phyloP scores from a whole-genome alignment of 129 eudicot genomes.

The Flaveria robusta region DNA sequence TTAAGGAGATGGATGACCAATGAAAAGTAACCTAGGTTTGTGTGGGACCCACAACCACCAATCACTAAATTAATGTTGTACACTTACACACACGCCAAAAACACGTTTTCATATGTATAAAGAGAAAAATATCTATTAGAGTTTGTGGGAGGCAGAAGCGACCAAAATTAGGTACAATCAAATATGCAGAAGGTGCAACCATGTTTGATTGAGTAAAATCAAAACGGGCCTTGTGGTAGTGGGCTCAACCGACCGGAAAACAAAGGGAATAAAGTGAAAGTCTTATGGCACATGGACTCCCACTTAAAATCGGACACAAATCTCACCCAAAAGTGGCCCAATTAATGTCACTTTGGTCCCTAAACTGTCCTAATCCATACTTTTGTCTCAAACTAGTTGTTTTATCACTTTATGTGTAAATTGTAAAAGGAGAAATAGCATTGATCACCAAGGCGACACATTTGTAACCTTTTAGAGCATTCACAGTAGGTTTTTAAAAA shows the following conservation, averaged over 20 bases:
- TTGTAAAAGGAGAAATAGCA: no score
- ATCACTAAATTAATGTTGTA: background rate
- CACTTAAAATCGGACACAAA: conserved; percentile 33
- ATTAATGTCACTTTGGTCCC: conserved; percentile 14
- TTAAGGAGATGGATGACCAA: no score
- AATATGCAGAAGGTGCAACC: conserved; percentile 13
- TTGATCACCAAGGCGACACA: no score
- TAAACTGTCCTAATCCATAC: background rate
- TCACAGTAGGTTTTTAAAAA: no score
- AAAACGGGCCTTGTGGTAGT: conserved; percentile 32
- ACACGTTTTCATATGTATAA: background rate
- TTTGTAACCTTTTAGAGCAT: no score
- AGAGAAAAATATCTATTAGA: no score
- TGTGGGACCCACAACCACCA: background rate
- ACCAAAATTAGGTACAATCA: conserved; percentile 18
- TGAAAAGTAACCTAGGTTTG: background rate
- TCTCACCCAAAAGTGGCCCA: conserved; percentile 30
- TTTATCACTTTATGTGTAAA: no score
- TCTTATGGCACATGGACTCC: conserved; percentile 43
- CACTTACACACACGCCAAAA: background rate
- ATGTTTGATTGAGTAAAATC: conserved; percentile 22
- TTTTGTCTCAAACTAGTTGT: background rate
- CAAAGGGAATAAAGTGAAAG: conserved; percentile 52
- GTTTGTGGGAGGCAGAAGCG: background rate
- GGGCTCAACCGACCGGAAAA: conserved; percentile 51